Percentiles rank a stretch among this genome's conserved stretches.
Evolutionary conservation across 2,329 filamentous ascomycete species (phyloP).

Genomic region (Eutypa lata): DNA sequence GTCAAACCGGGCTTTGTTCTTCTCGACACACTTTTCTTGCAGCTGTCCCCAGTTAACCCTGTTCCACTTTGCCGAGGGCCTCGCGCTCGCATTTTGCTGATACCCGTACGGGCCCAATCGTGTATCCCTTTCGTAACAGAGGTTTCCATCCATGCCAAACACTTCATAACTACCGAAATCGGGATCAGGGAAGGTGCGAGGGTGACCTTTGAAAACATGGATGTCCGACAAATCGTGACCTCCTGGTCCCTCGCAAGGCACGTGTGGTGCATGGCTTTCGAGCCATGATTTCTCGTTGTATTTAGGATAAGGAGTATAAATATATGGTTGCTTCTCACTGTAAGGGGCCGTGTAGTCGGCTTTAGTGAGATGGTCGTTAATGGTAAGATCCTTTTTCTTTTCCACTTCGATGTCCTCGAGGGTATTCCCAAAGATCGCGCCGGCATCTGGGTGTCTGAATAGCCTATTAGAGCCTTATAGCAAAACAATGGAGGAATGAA

Average conservation of each 20-base stretch:
- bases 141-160: constrained; percentile 57
- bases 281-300: constrained; percentile 63
- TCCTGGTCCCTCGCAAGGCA: constrained; percentile 62
- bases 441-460: constrained; percentile 41
- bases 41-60: constrained; percentile 68
- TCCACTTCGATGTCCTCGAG: constrained; percentile 43
- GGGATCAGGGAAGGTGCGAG: constrained; percentile 55
- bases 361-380: constrained; percentile 27
- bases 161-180: constrained; percentile 61
- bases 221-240: constrained; percentile 60
- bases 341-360: constrained; percentile 36
- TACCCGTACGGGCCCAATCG: constrained; percentile 67
- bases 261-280: constrained; percentile 52
- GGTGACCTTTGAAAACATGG: constrained; percentile 60
- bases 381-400: constrained; percentile 26
- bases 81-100: constrained; percentile 43
- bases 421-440: constrained; percentile 56
- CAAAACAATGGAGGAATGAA: background rate
- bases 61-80: constrained; percentile 54
- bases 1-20: constrained; percentile 64
- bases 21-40: constrained; percentile 62
- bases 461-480: constrained; percentile 21
- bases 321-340: constrained; percentile 45
- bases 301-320: constrained; percentile 69
- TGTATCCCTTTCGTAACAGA: constrained; percentile 67